phyloP scores from a whole-genome alignment of 129 eudicot genomes.

The Flaveria brownii region DNA sequence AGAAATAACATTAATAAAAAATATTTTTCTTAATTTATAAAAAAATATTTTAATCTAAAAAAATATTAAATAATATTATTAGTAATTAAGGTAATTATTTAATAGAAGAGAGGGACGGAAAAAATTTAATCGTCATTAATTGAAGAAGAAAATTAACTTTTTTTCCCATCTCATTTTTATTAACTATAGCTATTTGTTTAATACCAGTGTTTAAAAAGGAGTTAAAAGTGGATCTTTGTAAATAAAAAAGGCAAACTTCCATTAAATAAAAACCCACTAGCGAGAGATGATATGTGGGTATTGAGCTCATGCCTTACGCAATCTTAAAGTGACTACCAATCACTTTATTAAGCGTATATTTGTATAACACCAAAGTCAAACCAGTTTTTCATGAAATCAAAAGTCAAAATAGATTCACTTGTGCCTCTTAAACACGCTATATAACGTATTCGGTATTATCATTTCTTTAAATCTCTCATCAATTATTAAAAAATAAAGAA shows the following conservation, averaged over 20 bases:
- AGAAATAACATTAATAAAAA: too few species aligned
- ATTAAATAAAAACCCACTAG: slow-evolving; percentile 20
- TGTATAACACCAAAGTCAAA: slow-evolving; percentile 14
- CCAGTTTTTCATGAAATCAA: slow-evolving; percentile 12
- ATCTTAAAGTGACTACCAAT: slow-evolving; percentile 31
- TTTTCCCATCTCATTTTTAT: neutral
- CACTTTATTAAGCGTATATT: neutral
- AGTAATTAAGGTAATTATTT: too few species aligned
- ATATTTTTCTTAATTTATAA: too few species aligned
- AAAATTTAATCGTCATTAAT: too few species aligned
- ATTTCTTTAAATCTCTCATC: neutral
- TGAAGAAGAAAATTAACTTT: neutral
- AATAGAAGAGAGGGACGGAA: too few species aligned
- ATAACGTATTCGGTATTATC: neutral
- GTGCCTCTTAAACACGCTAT: slow-evolving; percentile 28
- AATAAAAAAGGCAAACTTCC: neutral
- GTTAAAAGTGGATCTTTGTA: slow-evolving; percentile 24
- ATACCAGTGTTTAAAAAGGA: slow-evolving; percentile 1
- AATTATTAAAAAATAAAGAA: neutral
- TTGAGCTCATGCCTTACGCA: slow-evolving; percentile 50
- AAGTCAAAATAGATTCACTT: slow-evolving; percentile 37
- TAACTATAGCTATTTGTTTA: neutral
- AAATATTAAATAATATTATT: too few species aligned
- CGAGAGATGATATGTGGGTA: slow-evolving; percentile 23
- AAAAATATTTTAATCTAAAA: too few species aligned